Conservation (phyloP, 345 rosid species). For the Cardamine chenopodiifolia region DNA sequence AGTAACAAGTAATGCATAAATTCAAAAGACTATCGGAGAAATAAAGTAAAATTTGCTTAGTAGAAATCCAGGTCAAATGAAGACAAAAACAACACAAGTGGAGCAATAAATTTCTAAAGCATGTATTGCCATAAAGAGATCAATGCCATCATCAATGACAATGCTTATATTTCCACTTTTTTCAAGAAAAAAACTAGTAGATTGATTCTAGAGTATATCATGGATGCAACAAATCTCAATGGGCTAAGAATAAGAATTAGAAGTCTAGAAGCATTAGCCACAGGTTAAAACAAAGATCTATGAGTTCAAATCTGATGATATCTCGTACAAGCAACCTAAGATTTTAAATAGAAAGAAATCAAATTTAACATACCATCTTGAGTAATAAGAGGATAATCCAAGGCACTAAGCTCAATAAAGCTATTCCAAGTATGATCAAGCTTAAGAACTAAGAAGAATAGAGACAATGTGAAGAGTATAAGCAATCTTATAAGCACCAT, state of each 20-base stretch:
- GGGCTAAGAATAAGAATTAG: neutral
- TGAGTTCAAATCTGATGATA: neutral
- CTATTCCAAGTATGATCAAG: slow-evolving; percentile 83
- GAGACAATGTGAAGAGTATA: slow-evolving; percentile 79
- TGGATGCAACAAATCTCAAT: slow-evolving; percentile 10
- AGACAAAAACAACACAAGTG: slow-evolving; percentile 24
- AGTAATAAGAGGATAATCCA: slow-evolving; percentile 89
- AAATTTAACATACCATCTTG: slow-evolving; percentile 72
- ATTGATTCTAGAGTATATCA: slow-evolving; percentile 16
- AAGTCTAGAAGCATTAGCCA: too few relatives aligned
- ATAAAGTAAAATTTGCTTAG: neutral
- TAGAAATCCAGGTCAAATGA: slow-evolving; percentile 19
- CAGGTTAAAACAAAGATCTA: slow-evolving; percentile 18
- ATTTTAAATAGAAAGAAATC: neutral
- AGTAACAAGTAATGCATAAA: too few relatives aligned
- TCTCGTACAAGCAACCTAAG: neutral
- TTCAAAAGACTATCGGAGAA: too few relatives aligned
- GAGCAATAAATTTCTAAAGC: slow-evolving; percentile 30
- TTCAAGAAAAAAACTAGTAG: neutral
- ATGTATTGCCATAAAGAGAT: slow-evolving; percentile 27
- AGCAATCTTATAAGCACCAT: slow-evolving; percentile 77
- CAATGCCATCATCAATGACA: slow-evolving; percentile 18
- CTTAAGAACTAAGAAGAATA: slow-evolving; percentile 73
- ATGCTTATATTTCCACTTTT: slow-evolving; percentile 20
- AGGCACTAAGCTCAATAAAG: slow-evolving; percentile 84